These are phyloP conservation scores for Paramecium octaurelia DNA, from an alignment of 73 alveolate species.

Conservation along the genomic window DNA sequence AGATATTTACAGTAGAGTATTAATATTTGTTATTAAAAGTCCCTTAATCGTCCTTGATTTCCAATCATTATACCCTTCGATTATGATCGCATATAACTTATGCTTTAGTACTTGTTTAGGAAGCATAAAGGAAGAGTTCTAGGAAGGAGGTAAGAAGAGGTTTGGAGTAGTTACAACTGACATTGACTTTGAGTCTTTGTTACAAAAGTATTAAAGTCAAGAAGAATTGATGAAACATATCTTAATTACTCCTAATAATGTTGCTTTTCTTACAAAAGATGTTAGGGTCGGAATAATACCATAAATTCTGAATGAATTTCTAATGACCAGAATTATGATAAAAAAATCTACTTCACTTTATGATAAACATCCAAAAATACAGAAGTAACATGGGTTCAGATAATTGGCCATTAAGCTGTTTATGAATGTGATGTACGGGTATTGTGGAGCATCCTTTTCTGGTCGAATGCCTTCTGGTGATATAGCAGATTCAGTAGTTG, in stretches of 20 bases:
- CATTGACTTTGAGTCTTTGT: constrained; percentile 48
- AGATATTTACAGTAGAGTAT: constrained; percentile 55
- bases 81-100: constrained; percentile 97
- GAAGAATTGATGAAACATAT: constrained; percentile 69
- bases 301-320: constrained; percentile 86
- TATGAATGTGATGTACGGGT: constrained; percentile 97
- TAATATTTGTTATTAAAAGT: constrained; percentile 62
- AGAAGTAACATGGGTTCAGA: constrained; percentile 84
- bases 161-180: constrained; percentile 48
- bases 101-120: constrained; percentile 99
- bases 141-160: constrained; percentile 60
- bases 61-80: constrained; percentile 92
- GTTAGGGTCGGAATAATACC: constrained; percentile 93
- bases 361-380: constrained; percentile 73
- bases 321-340: constrained; percentile 94
- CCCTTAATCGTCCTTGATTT: constrained; percentile 99
- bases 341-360: constrained; percentile 90
- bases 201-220: constrained; percentile 37
- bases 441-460: constrained; percentile 98
- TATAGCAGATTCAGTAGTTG: constrained; percentile 95
- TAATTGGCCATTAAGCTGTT: constrained; percentile 90
- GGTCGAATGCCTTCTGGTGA: constrained; percentile 99
- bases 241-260: constrained; percentile 86
- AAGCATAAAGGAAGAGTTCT: constrained; percentile 64
- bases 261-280: constrained; percentile 84